phyloP scores from a whole-genome alignment of 257 asterid genomes.

The Przewalskia tangutica region DNA sequence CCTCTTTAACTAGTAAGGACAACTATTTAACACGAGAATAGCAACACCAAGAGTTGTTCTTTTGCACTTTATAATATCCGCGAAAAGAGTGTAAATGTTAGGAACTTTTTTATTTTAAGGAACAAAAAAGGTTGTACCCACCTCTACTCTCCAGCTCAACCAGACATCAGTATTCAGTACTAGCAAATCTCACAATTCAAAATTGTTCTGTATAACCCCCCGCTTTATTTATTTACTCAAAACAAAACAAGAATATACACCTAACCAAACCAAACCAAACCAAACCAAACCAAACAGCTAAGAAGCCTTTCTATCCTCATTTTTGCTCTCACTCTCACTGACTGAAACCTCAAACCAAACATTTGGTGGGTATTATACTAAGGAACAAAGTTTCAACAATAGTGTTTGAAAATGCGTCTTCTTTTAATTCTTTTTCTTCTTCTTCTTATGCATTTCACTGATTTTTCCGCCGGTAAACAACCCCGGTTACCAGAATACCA shows the following conservation, averaged over 20 bases:
- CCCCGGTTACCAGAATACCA: conserved; percentile 37
- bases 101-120: conserved; percentile 1
- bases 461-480: conserved; percentile 20
- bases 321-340: background rate
- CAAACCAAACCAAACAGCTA: background rate
- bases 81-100: conserved; percentile 1
- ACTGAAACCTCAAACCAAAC: background rate
- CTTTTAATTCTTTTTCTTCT: conserved; percentile 33
- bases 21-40: conserved; percentile 1
- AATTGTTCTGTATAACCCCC: background rate
- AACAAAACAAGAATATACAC: conserved; percentile 3
- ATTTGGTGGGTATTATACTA: background rate
- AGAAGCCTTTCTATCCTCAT: background rate
- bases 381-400: background rate
- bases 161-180: background rate
- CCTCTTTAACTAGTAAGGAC: background rate
- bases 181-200: background rate
- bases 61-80: background rate
- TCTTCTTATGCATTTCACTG: conserved; percentile 26
- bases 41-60: background rate
- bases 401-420: conserved; percentile 36
- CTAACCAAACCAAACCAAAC: background rate
- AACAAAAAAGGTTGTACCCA: background rate
- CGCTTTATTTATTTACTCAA: background rate
- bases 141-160: background rate